Percentiles rank a stretch among this genome's conserved stretches.
phyloP scores from a whole-genome alignment of 176 grass and related monocot genomes.

The Alloteropsis semialata region DNA sequence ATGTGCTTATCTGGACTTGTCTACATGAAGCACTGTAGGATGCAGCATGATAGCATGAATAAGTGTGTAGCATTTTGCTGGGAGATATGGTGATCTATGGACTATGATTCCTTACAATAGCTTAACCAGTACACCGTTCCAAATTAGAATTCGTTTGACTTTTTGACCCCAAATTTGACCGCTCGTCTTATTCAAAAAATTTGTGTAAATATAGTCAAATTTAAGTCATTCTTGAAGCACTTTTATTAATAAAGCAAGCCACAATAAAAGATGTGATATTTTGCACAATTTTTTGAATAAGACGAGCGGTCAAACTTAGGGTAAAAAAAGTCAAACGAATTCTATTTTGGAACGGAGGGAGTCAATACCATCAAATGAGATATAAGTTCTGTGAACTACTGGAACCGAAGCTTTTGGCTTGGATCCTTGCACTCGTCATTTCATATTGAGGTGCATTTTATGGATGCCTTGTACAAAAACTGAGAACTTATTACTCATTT shows the following conservation, averaged over 20 bases:
- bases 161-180: too few relatives aligned
- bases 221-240: too few relatives aligned
- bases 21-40: not conserved
- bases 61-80: not conserved
- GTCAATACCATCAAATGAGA: not conserved
- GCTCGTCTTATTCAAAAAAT: too few relatives aligned
- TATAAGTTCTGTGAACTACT: conserved; percentile 12
- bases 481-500: not conserved
- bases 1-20: conserved; percentile 1
- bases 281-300: too few relatives aligned
- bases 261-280: too few relatives aligned
- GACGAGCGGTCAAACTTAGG: too few relatives aligned
- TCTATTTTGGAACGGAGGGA: too few relatives aligned
- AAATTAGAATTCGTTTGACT: too few relatives aligned
- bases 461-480: not conserved
- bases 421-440: not conserved
- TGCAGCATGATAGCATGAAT: conserved; percentile 15
- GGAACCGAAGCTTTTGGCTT: not conserved
- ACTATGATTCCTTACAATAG: not conserved
- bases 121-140: too few relatives aligned
- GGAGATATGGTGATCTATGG: not conserved
- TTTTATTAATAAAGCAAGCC: too few relatives aligned
- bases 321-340: too few relatives aligned
- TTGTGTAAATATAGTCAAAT: too few relatives aligned
- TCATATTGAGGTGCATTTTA: not conserved